Evolutionary conservation across 352 stramenopile species (phyloP).

Genomic region (Pythium rishiriense): DNA sequence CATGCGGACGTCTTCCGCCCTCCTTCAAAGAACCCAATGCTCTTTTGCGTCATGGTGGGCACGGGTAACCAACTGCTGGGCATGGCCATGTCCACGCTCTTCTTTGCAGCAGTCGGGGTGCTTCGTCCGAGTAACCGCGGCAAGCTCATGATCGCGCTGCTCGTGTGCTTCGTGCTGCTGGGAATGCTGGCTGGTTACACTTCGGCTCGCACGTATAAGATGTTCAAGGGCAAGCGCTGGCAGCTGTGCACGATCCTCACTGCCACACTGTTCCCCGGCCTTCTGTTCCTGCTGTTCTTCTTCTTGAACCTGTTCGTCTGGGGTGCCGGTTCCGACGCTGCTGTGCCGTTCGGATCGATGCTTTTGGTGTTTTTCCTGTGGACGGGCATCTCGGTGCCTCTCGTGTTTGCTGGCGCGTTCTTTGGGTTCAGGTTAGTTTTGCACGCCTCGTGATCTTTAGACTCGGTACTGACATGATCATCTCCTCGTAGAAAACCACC

Average conservation of each 20-base stretch:
- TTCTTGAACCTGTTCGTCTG: slow-evolving; percentile 97
- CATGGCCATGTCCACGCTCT: slow-evolving; percentile 96
- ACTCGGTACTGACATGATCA: background rate
- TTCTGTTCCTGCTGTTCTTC: slow-evolving; percentile 97
- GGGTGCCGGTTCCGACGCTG: slow-evolving; percentile 90
- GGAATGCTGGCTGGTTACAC: slow-evolving; percentile 96
- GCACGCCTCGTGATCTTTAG: background rate
- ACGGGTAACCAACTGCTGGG: slow-evolving; percentile 97
- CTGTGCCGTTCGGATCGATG: slow-evolving; percentile 97
- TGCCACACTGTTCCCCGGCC: slow-evolving; percentile 96
- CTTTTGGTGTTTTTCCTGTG: slow-evolving; percentile 98
- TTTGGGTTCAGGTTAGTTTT: slow-evolving; percentile 94
- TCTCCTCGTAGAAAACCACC: slow-evolving; percentile 55
- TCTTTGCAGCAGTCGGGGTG: slow-evolving; percentile 97
- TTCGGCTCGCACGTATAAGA: slow-evolving; percentile 98
- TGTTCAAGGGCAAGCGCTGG: slow-evolving; percentile 99
- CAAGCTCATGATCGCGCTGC: slow-evolving; percentile 96
- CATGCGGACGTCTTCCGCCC: slow-evolving; percentile 99
- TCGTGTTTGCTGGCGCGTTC: slow-evolving; percentile 99
- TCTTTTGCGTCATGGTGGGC: slow-evolving; percentile 97
- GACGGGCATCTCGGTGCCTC: slow-evolving; percentile 98
- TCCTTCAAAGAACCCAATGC: slow-evolving; percentile 93
- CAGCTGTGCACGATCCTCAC: slow-evolving; percentile 96
- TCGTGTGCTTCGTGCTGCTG: slow-evolving; percentile 98
- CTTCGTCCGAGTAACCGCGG: slow-evolving; percentile 97